Conservation (phyloP, 1,284 basidiomycete species). For the Trichosporon sp. region DNA sequence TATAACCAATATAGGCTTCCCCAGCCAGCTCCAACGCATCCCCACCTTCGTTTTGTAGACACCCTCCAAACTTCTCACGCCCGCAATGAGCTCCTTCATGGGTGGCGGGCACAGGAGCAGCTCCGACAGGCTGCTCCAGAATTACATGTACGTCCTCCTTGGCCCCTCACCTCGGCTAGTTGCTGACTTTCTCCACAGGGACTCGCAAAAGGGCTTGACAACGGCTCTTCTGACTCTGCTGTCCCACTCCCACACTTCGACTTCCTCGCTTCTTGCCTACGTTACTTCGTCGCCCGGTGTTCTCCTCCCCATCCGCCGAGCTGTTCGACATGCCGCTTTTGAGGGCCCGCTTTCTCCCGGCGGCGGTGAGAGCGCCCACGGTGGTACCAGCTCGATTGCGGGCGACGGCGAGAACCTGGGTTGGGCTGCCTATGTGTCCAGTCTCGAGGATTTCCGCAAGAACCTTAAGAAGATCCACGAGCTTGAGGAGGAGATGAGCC, state of each 20-base stretch:
- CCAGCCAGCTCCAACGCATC: slow-evolving; percentile 10
- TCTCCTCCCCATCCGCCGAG: slow-evolving; percentile 48
- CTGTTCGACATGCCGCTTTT: slow-evolving; percentile 55
- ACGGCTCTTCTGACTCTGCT: slow-evolving; percentile 54
- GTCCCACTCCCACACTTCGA: slow-evolving; percentile 56
- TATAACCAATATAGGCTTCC: not conserved
- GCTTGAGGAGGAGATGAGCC: slow-evolving; percentile 55
- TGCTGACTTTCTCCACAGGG: slow-evolving; percentile 35
- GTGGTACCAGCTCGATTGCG: slow-evolving; percentile 14
- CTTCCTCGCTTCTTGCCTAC: slow-evolving; percentile 56
- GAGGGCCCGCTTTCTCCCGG: slow-evolving; percentile 52
- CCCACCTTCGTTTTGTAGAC: slow-evolving; percentile 8
- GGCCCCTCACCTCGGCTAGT: not conserved
- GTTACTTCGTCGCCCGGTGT: slow-evolving; percentile 57
- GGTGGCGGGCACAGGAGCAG: slow-evolving; percentile 47
- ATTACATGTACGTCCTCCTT: slow-evolving; percentile 51
- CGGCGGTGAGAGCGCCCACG: not conserved
- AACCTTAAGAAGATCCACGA: slow-evolving; percentile 57
- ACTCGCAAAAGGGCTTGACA: slow-evolving; percentile 54
- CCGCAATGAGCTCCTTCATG: slow-evolving; percentile 19
- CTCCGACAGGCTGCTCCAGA: slow-evolving; percentile 54
- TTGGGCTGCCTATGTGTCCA: slow-evolving; percentile 53
- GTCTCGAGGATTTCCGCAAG: slow-evolving; percentile 54
- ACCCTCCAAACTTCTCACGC: not conserved
- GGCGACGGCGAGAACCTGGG: slow-evolving; percentile 42